Evolutionary conservation across 1,139 yeast species (phyloP), one percentile per base, ranked within the genome.

Genomic region (Pichia sp.): DNA sequence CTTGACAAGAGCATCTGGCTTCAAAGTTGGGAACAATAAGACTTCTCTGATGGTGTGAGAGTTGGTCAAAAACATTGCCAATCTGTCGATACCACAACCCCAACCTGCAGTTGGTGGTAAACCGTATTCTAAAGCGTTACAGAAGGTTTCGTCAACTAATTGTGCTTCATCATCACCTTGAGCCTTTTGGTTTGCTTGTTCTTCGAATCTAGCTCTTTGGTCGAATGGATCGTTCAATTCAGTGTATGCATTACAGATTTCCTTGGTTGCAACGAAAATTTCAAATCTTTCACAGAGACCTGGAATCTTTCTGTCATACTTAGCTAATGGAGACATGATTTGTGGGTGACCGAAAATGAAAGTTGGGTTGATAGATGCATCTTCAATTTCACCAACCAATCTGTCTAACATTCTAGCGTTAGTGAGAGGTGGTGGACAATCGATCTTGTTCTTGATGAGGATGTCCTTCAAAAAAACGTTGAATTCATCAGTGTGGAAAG

Each of bases 101-200:
- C 97, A 91, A 53, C 98, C 98, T 62, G 94, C 98, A 55, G 98
- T 91, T 56, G 98, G 98, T 45, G 98, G 98, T 57, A 91, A 74
- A 64, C 98, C 98, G 64, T 86, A 91, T 69, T 91, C 98, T 59
- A 91, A 76, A 48, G 98, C 96, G 56, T 88, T 85, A 70, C 94
- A 83, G 87, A 91, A 91, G 45, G 86, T 81, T 67, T 91, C 98
- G 62, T 91, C 98, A 48, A 91, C 74, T 65, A 87, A 62, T 69
- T 91, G 98, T 41, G 96, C 98, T 69, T 91, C 98, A 57, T 91
- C 98, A 59, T 91, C 98, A 72, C 98, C 98, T 66, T 87, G 96
- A 51, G 72, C 97, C 72, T 91, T 91, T 73, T 91, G 98, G 66
- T 84, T 78, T 35, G 98, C 98, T 69, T 91, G 98, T 67, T 91